These are phyloP conservation scores for Quaeritorhiza haematococci DNA, from an alignment of 371 early-diverging fungal genomes.

Conservation along the genomic window DNA sequence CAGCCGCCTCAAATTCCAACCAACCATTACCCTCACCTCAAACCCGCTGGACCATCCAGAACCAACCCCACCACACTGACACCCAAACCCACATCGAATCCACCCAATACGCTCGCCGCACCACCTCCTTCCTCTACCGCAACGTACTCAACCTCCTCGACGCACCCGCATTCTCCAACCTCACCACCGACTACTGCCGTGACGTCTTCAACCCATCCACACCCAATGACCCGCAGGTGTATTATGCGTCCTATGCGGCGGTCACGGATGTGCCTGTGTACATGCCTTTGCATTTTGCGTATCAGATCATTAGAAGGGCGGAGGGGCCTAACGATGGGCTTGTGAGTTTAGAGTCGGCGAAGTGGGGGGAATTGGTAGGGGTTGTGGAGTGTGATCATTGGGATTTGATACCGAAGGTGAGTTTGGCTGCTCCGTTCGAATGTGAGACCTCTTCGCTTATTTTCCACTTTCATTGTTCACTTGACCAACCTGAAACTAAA, in stretches of 20 bases:
- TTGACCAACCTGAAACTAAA: not conserved
- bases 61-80: not conserved
- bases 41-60: not conserved
- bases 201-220: constrained; percentile 81
- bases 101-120: not conserved
- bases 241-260: constrained; percentile 66
- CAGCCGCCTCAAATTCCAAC: not conserved
- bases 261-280: constrained; percentile 49
- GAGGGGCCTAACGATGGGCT: constrained; percentile 93
- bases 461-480: not conserved
- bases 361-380: constrained; percentile 81
- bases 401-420: constrained; percentile 57
- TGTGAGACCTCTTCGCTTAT: too few relatives aligned
- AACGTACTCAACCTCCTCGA: constrained; percentile 48
- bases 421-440: too few relatives aligned
- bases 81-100: not conserved
- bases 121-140: constrained; percentile 17
- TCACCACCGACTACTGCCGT: constrained; percentile 79
- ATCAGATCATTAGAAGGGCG: constrained; percentile 53
- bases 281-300: constrained; percentile 33
- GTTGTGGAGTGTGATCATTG: constrained; percentile 80
- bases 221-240: constrained; percentile 66
- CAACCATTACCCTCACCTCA: not conserved
- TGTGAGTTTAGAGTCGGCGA: constrained; percentile 70
- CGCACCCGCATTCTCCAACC: constrained; percentile 80